These are phyloP conservation scores for Ganoderma lingzhi DNA, from an alignment of 1,284 basidiomycete species.

Conservation along the genomic window DNA sequence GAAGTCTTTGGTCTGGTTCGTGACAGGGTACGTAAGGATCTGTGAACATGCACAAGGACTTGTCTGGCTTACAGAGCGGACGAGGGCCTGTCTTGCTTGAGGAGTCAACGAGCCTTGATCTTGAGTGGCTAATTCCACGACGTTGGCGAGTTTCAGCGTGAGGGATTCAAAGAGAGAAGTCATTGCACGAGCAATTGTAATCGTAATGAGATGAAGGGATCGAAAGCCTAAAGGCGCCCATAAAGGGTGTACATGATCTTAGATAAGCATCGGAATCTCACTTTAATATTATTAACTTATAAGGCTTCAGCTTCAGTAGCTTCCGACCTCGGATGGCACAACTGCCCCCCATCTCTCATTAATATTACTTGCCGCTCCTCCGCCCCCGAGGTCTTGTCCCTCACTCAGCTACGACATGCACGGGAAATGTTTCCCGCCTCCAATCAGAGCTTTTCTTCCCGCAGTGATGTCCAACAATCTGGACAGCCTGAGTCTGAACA, in stretches of 20 bases:
- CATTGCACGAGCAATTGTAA: conserved; percentile 16
- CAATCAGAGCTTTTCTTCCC: neutral
- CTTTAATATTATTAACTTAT: no score
- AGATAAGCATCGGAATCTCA: neutral
- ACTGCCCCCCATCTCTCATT: neutral
- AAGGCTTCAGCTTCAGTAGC: no score
- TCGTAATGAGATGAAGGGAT: neutral
- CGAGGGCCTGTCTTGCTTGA: conserved; percentile 66
- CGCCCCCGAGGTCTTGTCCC: no score
- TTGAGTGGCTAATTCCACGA: conserved; percentile 63
- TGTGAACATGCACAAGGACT: no score
- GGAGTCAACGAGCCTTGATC: conserved; percentile 58
- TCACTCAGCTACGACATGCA: neutral
- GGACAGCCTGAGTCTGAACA: no score
- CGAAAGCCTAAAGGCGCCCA: no score
- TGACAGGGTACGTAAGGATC: neutral
- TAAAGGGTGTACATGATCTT: neutral
- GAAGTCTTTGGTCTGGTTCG: conserved; percentile 67
- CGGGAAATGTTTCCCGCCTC: neutral
- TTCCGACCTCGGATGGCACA: no score
- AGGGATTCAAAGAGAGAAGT: conserved; percentile 49
- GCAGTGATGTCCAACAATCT: neutral
- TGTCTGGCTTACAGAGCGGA: conserved; percentile 60
- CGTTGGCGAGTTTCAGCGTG: conserved; percentile 57
- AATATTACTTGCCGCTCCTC: neutral